phyloP scores from a whole-genome alignment of 768 basidiomycete species.

The Sporobolomyces phaffii region DNA sequence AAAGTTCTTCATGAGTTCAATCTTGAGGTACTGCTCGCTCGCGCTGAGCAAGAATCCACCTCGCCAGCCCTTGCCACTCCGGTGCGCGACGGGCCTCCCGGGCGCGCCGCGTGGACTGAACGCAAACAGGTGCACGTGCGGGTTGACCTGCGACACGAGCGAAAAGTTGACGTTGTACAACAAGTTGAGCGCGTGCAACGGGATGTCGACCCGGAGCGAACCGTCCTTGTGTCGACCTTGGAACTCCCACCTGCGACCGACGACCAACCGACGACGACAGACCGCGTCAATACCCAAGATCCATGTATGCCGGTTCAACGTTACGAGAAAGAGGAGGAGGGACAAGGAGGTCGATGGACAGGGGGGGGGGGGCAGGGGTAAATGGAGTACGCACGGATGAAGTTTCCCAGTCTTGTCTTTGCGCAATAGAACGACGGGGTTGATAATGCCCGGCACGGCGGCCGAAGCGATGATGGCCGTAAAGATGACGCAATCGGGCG shows the following conservation, averaged over 20 bases:
- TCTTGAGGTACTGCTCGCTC: constrained; percentile 52
- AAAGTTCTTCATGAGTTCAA: constrained; percentile 94
- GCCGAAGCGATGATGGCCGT: constrained; percentile 57
- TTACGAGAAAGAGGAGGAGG: no score
- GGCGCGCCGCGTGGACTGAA: constrained; percentile 59
- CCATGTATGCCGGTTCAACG: no score
- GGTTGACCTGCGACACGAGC: constrained; percentile 89
- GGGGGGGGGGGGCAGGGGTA: no score
- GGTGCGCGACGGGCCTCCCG: constrained; percentile 87
- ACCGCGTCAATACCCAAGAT: no score
- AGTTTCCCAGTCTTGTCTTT: constrained; percentile 39
- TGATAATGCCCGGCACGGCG: constrained; percentile 89
- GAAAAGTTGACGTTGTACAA: constrained; percentile 71
- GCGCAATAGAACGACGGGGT: constrained; percentile 83
- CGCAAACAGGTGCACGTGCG: constrained; percentile 47
- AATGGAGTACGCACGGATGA: constrained; percentile 29
- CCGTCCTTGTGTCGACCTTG: constrained; percentile 39
- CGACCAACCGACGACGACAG: no score
- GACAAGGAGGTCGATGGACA: no score
- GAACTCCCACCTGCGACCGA: constrained; percentile 36
- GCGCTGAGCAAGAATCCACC: constrained; percentile 47
- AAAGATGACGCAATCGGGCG: constrained; percentile 67
- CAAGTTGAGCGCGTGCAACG: constrained; percentile 49
- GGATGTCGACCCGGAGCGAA: constrained; percentile 76
- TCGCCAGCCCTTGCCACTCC: constrained; percentile 93